phyloP scores from a whole-genome alignment of 2,329 filamentous ascomycete genomes.

The Diaporthe citri region DNA sequence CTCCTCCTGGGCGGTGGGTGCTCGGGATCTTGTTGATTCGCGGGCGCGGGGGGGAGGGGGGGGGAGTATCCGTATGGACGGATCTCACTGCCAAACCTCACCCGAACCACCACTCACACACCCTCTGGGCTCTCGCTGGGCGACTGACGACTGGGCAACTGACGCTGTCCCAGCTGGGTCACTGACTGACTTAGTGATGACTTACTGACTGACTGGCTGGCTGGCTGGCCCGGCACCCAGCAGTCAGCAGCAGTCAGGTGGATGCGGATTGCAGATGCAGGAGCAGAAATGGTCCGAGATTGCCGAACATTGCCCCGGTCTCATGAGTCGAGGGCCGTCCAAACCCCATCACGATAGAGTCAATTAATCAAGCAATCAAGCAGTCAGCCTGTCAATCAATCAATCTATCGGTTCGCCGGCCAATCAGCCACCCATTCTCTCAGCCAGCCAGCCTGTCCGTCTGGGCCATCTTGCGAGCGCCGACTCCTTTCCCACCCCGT shows the following conservation, averaged over 20 bases:
- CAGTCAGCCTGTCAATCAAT: neutral
- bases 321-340: conserved; percentile 23
- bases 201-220: neutral
- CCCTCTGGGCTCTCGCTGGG: neutral
- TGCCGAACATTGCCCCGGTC: conserved; percentile 8
- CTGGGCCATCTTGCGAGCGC: neutral
- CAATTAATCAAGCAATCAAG: conserved; percentile 8
- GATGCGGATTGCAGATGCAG: conserved; percentile 2
- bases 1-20: neutral
- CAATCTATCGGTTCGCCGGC: neutral
- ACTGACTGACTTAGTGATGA: neutral
- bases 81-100: neutral
- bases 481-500: neutral
- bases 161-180: neutral
- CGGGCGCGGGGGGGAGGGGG: too few species aligned
- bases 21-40: conserved; percentile 10
- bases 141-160: neutral
- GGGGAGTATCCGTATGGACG: conserved; percentile 25
- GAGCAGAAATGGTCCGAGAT: conserved; percentile 7
- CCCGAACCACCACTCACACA: conserved; percentile 4
- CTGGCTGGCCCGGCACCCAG: neutral
- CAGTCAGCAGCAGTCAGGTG: conserved; percentile 6
- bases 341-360: conserved; percentile 5
- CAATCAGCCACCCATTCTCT: neutral
- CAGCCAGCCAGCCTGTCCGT: neutral